These are phyloP conservation scores for Fusarium luffae DNA, from an alignment of 2,329 filamentous ascomycete species.

Conservation along the genomic window DNA sequence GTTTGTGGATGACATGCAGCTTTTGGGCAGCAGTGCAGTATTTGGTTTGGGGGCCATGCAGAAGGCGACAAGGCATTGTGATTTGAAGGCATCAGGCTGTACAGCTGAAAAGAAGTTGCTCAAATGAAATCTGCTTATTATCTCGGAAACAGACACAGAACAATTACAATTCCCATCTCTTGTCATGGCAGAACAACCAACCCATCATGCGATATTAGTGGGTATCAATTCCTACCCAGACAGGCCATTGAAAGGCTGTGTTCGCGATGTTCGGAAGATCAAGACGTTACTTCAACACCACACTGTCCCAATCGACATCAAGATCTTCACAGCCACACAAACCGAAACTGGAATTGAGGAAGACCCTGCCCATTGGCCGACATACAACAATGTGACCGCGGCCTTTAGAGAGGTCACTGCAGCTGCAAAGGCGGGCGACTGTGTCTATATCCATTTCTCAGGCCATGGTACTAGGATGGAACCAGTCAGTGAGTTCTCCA, in stretches of 20 bases:
- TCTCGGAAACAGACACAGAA: neutral
- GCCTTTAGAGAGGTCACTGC: neutral
- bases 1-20: neutral
- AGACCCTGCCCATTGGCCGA: neutral
- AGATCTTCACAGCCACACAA: constrained; percentile 2
- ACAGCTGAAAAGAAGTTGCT: neutral
- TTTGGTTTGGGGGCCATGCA: neutral
- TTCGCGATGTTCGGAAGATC: constrained; percentile 10
- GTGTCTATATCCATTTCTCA: constrained; percentile 19
- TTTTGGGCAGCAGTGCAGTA: neutral
- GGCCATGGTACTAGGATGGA: constrained; percentile 2
- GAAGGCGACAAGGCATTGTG: neutral
- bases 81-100: neutral
- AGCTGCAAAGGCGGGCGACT: neutral
- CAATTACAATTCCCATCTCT: neutral
- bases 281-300: constrained; percentile 1
- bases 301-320: neutral
- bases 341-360: neutral
- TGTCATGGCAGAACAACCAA: neutral
- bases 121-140: neutral
- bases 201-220: constrained; percentile 12
- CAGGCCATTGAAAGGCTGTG: constrained; percentile 11
- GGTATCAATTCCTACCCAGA: constrained; percentile 22
- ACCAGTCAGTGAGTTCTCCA: neutral
- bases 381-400: neutral